Evolutionary conservation across 805 yeast species (phyloP), one percentile per base, ranked within the genome.

Genomic region (Myxozyma geophila): DNA sequence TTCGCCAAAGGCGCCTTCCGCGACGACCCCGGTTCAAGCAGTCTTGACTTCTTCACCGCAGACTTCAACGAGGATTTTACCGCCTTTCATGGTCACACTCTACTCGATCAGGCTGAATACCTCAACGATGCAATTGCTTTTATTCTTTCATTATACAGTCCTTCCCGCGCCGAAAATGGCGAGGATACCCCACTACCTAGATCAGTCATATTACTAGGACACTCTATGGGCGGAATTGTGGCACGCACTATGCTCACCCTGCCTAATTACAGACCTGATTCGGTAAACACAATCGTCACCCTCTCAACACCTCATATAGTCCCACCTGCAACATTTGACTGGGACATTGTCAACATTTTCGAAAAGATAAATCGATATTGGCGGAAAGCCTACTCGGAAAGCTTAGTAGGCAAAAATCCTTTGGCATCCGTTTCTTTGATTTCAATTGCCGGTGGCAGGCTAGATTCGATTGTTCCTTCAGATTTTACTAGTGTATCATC

Each of bases 151-250:
- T 77, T 95, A 2, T 93, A 95, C 71, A 68, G 33, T 13, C 51
- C 52, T 8, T 39, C 23, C n/a, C 67, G 5, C 73, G 8, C 51
- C 78, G 10, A 74, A 73, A 23, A 72, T 74, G 58, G 54, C 47
- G 56, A 47, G 23, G 66, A 59, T 19, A 33, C 48, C 8, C 66
- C 69, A 10, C 49, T 39, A 2, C 93, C 95, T 0, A 74, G 76
- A 28, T 88, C 97, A 0, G 96, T 93, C 1, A 83, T 93, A 0
- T 74, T 93, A 0, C 69, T 93, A 0, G 97, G 91, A 1, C 99
- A 93, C 77, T 93, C 98, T 0, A 93, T 93, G 99, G 99, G 99
- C 48, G 99, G 99, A 2, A 84, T 93, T n/a, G 98, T 95, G 0
- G 88, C 97, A 2, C 81, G 98, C 63, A 87, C 90, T 0, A 85